phyloP scores from a whole-genome alignment of 495 filamentous ascomycete genomes.

The Bacidia gigantensis region DNA sequence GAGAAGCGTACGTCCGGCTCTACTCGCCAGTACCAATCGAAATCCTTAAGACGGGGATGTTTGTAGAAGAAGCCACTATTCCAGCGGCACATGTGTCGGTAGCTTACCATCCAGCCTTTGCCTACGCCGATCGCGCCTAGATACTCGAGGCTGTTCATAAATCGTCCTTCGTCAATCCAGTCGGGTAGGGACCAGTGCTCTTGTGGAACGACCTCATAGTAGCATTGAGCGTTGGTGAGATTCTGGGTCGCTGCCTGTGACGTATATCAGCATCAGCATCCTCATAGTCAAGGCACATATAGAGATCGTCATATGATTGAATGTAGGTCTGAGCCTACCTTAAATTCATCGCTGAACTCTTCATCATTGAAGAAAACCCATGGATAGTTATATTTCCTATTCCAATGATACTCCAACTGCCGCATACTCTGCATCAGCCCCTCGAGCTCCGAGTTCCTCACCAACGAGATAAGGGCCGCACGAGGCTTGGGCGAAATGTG shows the following conservation, averaged over 20 bases:
- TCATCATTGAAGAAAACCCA: constrained; percentile 31
- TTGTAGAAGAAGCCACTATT: constrained; percentile 80
- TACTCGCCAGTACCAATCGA: constrained; percentile 76
- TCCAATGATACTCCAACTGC: constrained; percentile 27
- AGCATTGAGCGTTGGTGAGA: constrained; percentile 22
- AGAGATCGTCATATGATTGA: too few relatives aligned
- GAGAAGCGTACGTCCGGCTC: constrained; percentile 51
- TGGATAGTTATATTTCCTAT: constrained; percentile 26
- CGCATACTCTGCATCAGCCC: constrained; percentile 27
- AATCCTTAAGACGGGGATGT: constrained; percentile 59
- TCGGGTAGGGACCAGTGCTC: constrained; percentile 39
- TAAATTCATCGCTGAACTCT: constrained; percentile 26
- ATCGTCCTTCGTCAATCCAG: constrained; percentile 42
- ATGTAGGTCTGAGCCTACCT: constrained; percentile 16
- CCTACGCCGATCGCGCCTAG: constrained; percentile 41
- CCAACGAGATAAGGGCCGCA: constrained; percentile 25
- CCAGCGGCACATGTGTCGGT: constrained; percentile 81
- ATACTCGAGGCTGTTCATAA: constrained; percentile 38
- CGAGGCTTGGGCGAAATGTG: constrained; percentile 14
- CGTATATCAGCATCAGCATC: neutral
- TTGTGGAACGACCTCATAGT: constrained; percentile 28
- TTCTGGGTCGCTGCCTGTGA: constrained; percentile 22
- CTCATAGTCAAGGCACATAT: neutral
- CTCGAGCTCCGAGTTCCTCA: constrained; percentile 24
- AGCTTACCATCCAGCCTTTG: constrained; percentile 41